Base-by-base conservation (phyloP, 257 asterid genomes). In the Paulownia fortunei region DNA sequence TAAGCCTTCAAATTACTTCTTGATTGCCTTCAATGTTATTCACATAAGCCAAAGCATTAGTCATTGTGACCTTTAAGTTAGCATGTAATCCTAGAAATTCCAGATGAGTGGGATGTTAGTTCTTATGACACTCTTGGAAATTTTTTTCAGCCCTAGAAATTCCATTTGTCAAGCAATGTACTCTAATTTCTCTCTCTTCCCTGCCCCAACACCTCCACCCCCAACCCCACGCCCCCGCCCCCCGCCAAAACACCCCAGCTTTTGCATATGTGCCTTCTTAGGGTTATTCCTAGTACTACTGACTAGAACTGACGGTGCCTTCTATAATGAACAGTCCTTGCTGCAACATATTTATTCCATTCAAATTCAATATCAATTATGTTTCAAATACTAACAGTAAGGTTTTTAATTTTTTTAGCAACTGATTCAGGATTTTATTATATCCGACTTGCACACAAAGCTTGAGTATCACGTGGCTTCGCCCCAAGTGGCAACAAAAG, bases 311-410 rank as follows among this genome's bases (percentile, higher is more conserved):
- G 26, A 72, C 23, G 32, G 4, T 27, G 4, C 47, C 59, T 37
- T 76, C 30, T 55, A 51, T 10, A 76, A 68, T 19, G 51, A 37
- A 41, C 9, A 67, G 24, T 58, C 37, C 55, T 56, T 78, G 9
- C n/a, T 78, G 71, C 72, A 47, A 47, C 42, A 59, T 64, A 55
- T 64, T 63, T 64, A 69, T 26, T 62, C 39, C 69, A 63, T 41
- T 54, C 58, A 63, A 39, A 72, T 63, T n/a, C 18, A 39, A 18
- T 15, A 63, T 63, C 52, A 16, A 46, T 36, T 32, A 60, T 62
- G 55, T 24, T 23, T 34, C 39, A 47, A 8, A 5, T 54, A 41
- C 18, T 7, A 68, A 19, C 16, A n/a, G 58, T n/a, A 44, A 66
- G 21, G n/a, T 8, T 72, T 60, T 55, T 30, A n/a, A 30, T 21